Conservation (phyloP, 768 basidiomycete species). For the Mycena sanguinolenta region DNA sequence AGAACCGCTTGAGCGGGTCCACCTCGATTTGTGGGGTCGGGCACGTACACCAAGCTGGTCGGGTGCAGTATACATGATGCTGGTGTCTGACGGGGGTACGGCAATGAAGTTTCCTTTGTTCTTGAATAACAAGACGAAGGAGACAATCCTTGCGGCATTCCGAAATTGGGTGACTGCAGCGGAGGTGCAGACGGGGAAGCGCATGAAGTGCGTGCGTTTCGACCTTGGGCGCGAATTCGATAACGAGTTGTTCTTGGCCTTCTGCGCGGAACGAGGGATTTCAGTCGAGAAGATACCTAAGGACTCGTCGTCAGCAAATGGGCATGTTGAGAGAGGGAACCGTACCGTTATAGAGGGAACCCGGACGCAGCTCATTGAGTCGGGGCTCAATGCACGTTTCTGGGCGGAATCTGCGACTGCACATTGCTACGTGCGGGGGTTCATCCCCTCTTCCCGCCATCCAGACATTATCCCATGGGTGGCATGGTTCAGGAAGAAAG, state of each 20-base stretch:
- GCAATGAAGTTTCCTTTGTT: background rate
- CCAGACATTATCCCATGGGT: slow-evolving; percentile 14
- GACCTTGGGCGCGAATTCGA: background rate
- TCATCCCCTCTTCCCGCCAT: slow-evolving; percentile 39
- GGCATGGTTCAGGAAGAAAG: slow-evolving; percentile 21
- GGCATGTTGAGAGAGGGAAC: slow-evolving; percentile 41
- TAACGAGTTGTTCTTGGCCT: background rate
- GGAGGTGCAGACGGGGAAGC: background rate
- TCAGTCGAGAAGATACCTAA: too few relatives aligned
- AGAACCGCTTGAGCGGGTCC: slow-evolving; percentile 35
- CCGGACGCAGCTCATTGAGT: too few relatives aligned
- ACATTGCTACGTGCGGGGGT: slow-evolving; percentile 42
- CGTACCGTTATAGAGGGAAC: slow-evolving; percentile 39
- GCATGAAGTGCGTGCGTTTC: background rate
- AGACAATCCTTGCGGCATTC: background rate
- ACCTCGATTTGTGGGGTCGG: slow-evolving; percentile 46
- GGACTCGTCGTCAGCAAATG: slow-evolving; percentile 17
- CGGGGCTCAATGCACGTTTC: background rate
- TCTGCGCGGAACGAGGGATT: background rate
- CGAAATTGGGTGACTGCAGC: background rate
- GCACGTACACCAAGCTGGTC: slow-evolving; percentile 32
- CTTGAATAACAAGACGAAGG: background rate
- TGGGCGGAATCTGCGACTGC: slow-evolving; percentile 3
- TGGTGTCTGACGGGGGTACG: background rate
- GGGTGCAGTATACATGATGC: slow-evolving; percentile 4